phyloP scores from a whole-genome alignment of 768 basidiomycete genomes.

The Clitopilus hobsonii region DNA sequence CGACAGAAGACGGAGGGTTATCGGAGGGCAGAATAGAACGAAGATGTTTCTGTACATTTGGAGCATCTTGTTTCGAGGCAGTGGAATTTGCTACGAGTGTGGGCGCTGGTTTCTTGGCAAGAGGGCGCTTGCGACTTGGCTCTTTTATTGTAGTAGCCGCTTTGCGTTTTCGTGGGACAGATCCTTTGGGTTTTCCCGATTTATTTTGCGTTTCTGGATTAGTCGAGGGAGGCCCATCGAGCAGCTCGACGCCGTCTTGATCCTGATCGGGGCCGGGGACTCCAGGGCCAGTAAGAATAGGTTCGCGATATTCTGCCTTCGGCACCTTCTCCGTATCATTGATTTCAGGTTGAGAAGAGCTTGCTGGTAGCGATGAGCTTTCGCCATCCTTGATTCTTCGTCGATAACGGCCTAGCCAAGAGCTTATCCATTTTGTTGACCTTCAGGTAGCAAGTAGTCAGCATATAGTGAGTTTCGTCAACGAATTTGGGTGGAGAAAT shows the following conservation, averaged over 20 bases:
- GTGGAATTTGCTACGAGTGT: background rate
- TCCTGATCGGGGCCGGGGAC: background rate
- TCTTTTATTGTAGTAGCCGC: background rate
- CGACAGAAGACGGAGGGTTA: background rate
- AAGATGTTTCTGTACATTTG: background rate
- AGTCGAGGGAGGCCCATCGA: background rate
- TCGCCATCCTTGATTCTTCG: background rate
- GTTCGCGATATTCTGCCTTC: background rate
- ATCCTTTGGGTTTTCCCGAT: background rate
- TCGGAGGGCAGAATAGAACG: background rate
- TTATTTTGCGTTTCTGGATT: background rate
- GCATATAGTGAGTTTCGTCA: background rate
- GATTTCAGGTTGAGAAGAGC: background rate
- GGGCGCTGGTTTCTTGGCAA: background rate
- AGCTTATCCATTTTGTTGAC: slow-evolving; percentile 6
- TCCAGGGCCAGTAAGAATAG: background rate
- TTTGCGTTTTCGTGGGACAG: background rate
- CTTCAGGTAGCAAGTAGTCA: background rate
- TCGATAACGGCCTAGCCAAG: slow-evolving; percentile 8
- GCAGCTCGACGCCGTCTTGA: background rate
- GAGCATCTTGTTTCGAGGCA: background rate
- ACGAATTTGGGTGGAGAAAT: background rate
- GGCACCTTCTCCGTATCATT: too few relatives aligned
- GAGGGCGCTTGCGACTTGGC: background rate
- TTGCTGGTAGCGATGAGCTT: background rate